Conservation (phyloP, 2,329 filamentous ascomycete genomes). For the Tolypocladium paradoxum region DNA sequence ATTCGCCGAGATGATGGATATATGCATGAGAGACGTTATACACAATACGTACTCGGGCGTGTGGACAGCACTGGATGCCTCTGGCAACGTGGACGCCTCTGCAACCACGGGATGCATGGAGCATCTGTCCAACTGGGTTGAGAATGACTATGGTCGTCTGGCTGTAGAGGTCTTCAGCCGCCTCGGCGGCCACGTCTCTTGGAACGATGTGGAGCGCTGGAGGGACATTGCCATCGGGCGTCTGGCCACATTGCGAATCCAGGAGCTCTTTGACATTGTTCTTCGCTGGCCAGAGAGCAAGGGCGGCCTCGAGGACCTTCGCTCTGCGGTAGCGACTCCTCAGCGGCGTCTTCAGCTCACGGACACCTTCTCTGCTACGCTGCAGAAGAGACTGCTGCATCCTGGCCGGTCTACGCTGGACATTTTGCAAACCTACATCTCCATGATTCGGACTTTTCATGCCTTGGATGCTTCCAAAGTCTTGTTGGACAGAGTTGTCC, state of each 20-base stretch:
- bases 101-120: constrained; percentile 35
- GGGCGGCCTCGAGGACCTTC: constrained; percentile 64
- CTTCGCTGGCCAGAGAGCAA: constrained; percentile 62
- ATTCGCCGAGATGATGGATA: constrained; percentile 61
- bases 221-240: constrained; percentile 59
- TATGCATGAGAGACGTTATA: constrained; percentile 53
- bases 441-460: constrained; percentile 68
- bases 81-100: constrained; percentile 5
- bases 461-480: constrained; percentile 68
- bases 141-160: constrained; percentile 54
- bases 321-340: constrained; percentile 57
- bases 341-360: constrained; percentile 61
- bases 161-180: constrained; percentile 49
- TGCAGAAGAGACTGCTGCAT: constrained; percentile 59
- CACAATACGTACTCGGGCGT: constrained; percentile 49
- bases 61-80: constrained; percentile 32
- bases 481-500: constrained; percentile 61
- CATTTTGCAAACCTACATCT: constrained; percentile 68
- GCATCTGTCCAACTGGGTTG: constrained; percentile 55
- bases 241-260: constrained; percentile 57
- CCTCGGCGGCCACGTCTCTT: constrained; percentile 34
- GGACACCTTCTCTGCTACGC: constrained; percentile 52
- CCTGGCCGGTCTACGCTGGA: constrained; percentile 66
- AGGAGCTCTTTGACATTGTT: constrained; percentile 70
- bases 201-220: constrained; percentile 54